phyloP scores from a whole-genome alignment of 1,284 basidiomycete species.

The Neotropicomus parvogracilis region DNA sequence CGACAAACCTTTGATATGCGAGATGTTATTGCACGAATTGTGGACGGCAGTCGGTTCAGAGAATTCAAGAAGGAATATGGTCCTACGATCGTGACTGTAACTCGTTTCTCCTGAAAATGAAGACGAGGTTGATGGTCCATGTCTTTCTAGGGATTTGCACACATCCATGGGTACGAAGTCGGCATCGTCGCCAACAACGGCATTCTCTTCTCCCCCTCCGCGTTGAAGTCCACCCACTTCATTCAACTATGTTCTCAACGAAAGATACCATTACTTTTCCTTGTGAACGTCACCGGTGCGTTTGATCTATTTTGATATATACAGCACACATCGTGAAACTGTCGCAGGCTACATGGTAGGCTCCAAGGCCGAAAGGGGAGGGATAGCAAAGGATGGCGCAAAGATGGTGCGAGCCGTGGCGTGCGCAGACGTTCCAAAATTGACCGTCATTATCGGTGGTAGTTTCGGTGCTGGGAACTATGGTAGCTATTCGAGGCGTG shows the following conservation, averaged over 20 bases:
- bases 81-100: conserved; percentile 82
- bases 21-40: conserved; percentile 87
- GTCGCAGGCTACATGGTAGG: conserved; percentile 86
- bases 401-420: conserved; percentile 98
- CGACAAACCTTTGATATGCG: conserved; percentile 90
- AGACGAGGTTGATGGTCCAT: conserved; percentile 7
- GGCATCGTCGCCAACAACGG: conserved; percentile 94
- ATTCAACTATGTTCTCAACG: conserved; percentile 93
- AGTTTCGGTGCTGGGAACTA: conserved; percentile 96
- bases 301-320: neutral
- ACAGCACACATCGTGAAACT: conserved; percentile 4
- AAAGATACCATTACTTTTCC: conserved; percentile 84
- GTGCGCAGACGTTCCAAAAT: conserved; percentile 90
- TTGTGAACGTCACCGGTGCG: conserved; percentile 86
- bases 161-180: conserved; percentile 84
- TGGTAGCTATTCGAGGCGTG: conserved; percentile 41
- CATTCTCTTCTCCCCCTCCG: conserved; percentile 90
- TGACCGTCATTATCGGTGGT: conserved; percentile 92
- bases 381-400: conserved; percentile 95
- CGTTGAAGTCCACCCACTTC: conserved; percentile 92
- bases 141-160: conserved; percentile 72
- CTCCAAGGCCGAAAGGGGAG: conserved; percentile 89
- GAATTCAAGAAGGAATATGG: conserved; percentile 98
- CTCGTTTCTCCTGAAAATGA: conserved; percentile 22
- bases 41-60: conserved; percentile 88